These are phyloP conservation scores for Fusarium veterinarium DNA, from an alignment of 2,329 filamentous ascomycete species.

Conservation along the genomic window DNA sequence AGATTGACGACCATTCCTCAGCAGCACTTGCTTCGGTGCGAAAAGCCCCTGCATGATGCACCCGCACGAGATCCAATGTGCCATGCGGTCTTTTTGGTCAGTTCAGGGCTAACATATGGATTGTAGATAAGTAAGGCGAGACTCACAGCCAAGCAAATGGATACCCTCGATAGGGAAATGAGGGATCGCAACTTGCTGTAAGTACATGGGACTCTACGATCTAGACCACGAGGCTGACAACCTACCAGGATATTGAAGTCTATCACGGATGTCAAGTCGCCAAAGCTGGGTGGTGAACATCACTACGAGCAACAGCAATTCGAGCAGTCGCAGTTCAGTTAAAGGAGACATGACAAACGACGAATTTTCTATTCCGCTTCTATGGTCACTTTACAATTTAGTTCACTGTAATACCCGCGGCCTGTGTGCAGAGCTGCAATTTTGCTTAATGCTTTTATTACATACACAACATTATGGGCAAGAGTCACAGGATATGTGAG, in stretches of 20 bases:
- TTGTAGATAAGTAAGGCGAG: conserved; percentile 59
- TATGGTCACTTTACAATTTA: conserved; percentile 35
- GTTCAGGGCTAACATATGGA: conserved; percentile 33
- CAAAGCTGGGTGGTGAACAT: conserved; percentile 27
- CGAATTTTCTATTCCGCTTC: conserved; percentile 26
- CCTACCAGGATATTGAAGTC: conserved; percentile 41
- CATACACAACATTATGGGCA: conserved; percentile 19
- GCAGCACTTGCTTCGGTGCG: conserved; percentile 75
- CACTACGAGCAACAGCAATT: conserved; percentile 30
- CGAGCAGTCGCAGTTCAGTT: conserved; percentile 33
- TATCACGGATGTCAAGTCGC: conserved; percentile 43
- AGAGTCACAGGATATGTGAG: conserved; percentile 25
- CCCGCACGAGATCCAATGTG: conserved; percentile 41
- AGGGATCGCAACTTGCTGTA: conserved; percentile 64
- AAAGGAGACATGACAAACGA: conserved; percentile 12
- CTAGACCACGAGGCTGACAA: conserved; percentile 7
- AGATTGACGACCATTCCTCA: conserved; percentile 70
- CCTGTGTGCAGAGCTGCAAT: conserved; percentile 34
- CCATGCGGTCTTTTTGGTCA: conserved; percentile 17
- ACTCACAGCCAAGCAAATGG: conserved; percentile 61
- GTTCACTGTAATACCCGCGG: conserved; percentile 46
- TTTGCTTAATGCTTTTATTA: conserved; percentile 40
- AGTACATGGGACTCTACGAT: conserved; percentile 42
- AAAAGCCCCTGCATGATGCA: conserved; percentile 60
- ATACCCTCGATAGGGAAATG: conserved; percentile 67